Conservation (phyloP, 169 alveolate species). For the Cyclospora cayetanensis region DNA sequence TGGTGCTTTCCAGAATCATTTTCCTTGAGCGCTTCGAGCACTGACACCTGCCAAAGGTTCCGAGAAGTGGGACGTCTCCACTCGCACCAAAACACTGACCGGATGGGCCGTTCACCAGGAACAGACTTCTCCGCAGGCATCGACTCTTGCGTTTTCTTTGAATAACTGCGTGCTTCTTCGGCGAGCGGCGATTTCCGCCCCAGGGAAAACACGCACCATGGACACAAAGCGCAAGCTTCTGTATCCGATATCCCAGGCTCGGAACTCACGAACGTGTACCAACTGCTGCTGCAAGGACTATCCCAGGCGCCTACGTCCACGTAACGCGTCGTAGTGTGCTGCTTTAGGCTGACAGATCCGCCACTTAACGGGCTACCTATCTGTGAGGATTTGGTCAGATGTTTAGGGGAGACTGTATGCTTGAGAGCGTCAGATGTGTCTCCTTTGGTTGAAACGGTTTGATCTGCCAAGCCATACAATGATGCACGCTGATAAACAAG, state of each 20-base stretch:
- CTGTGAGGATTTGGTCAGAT: neutral
- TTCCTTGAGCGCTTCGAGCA: neutral
- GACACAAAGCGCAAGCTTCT: neutral
- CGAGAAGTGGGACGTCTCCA: conserved; percentile 23
- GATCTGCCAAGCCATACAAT: neutral
- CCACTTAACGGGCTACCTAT: neutral
- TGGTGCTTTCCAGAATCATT: neutral
- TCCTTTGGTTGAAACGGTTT: neutral
- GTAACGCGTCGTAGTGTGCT: neutral
- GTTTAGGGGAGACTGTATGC: neutral
- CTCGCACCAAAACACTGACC: conserved; percentile 36
- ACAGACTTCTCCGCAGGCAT: neutral
- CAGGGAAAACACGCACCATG: neutral
- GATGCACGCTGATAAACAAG: neutral
- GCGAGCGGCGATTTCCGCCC: neutral
- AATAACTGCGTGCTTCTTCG: neutral
- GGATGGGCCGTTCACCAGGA: neutral
- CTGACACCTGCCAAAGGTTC: neutral
- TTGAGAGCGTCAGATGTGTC: neutral
- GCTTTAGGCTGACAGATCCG: neutral
- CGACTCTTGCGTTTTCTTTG: neutral
- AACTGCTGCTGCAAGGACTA: neutral
- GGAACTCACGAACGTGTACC: conserved; percentile 27
- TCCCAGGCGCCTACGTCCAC: neutral
- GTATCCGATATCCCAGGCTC: neutral